A percentile compares a stretch with the other conserved stretches of the same genome.
Conservation (phyloP, 1,139 yeast genomes). For the Sugiyamaella neomexicana region DNA sequence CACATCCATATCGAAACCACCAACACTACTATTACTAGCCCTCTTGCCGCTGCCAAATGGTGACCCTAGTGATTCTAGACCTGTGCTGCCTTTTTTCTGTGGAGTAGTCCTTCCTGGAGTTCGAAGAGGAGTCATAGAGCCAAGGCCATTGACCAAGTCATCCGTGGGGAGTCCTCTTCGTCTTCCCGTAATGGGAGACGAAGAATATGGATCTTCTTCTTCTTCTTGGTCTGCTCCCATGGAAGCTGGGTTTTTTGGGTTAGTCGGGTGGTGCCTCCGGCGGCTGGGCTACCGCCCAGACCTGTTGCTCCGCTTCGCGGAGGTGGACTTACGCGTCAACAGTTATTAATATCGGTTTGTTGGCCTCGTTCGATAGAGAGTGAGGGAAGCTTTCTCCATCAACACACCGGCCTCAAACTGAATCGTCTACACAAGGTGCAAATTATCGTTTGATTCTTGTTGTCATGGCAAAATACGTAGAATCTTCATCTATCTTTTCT, state of each 20-base stretch:
- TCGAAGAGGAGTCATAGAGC: slow-evolving; percentile 4
- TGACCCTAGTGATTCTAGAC: not conserved
- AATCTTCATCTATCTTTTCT: not conserved
- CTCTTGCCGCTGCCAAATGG: slow-evolving; percentile 2
- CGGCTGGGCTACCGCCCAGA: not conserved
- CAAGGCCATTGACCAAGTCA: not conserved
- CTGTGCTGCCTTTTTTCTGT: not conserved
- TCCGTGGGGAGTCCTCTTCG: not conserved
- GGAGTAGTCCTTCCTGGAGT: slow-evolving; percentile 4
- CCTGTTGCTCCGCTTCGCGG: too few relatives aligned
- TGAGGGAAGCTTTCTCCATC: not conserved
- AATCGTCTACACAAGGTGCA: not conserved
- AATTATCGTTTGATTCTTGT: not conserved
- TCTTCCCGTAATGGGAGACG: slow-evolving; percentile 10
- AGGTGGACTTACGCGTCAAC: not conserved
- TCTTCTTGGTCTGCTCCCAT: slow-evolving; percentile 11
- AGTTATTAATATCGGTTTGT: not conserved
- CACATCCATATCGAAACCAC: not conserved
- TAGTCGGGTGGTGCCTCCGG: not conserved
- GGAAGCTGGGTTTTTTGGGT: not conserved
- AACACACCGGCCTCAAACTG: not conserved
- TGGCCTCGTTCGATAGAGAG: too few relatives aligned
- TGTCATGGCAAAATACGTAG: slow-evolving; percentile 8
- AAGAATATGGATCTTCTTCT: slow-evolving; percentile 7
- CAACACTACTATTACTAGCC: not conserved